Conservation (phyloP, 1,284 basidiomycete genomes). For the Ceratobasidium theobromae region DNA sequence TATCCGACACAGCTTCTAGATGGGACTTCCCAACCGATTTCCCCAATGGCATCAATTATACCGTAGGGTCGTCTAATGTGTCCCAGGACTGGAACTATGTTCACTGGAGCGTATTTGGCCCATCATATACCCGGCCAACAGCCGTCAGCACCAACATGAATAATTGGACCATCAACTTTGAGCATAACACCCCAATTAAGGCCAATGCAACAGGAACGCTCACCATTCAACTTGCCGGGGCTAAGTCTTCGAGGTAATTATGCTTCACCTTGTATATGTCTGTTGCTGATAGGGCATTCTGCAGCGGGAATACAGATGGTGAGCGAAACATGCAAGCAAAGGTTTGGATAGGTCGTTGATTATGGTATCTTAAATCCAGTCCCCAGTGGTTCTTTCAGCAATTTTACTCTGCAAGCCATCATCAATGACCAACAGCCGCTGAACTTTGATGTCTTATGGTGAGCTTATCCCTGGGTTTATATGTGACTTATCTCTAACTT, state of each 20-base stretch:
- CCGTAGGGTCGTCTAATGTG: slow-evolving; percentile 36
- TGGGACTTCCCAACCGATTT: slow-evolving; percentile 40
- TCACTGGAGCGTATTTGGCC: slow-evolving; percentile 39
- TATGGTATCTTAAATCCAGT: background rate
- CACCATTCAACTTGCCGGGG: slow-evolving; percentile 27
- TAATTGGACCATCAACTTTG: slow-evolving; percentile 40
- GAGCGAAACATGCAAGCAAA: background rate
- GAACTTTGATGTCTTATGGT: background rate
- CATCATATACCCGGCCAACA: slow-evolving; percentile 13
- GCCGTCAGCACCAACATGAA: slow-evolving; percentile 37
- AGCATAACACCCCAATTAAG: slow-evolving; percentile 10
- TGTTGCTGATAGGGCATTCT: background rate
- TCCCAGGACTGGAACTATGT: slow-evolving; percentile 40
- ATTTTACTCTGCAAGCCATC: background rate
- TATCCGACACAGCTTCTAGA: background rate
- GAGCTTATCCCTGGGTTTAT: background rate
- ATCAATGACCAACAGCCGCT: background rate
- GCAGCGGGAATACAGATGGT: slow-evolving; percentile 31
- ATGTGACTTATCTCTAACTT: background rate
- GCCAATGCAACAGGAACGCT: background rate
- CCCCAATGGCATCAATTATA: slow-evolving; percentile 39
- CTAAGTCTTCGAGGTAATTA: slow-evolving; percentile 21
- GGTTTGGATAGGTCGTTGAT: background rate
- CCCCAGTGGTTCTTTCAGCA: background rate
- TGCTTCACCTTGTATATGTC: background rate